phyloP scores from a whole-genome alignment of 352 stramenopile genomes.

The Phytophthora idaei region DNA sequence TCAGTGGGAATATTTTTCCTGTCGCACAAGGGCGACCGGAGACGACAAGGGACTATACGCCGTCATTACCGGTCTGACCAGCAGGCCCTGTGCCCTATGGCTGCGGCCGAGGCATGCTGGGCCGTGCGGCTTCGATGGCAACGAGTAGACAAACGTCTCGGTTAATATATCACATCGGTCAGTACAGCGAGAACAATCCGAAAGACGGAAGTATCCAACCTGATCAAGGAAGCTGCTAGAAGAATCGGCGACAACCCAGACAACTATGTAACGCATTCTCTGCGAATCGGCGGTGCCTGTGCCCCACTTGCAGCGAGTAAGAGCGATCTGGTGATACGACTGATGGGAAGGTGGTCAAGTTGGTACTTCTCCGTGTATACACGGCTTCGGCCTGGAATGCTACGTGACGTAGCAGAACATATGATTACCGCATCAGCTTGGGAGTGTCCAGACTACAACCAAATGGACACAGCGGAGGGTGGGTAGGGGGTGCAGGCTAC shows the following conservation, averaged over 20 bases:
- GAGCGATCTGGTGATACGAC: neutral
- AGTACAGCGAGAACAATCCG: neutral
- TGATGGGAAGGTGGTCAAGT: neutral
- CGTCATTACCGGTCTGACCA: conserved; percentile 22
- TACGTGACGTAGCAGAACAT: neutral
- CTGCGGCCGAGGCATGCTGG: conserved; percentile 2
- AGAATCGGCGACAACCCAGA: neutral
- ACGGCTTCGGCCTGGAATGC: too few relatives aligned
- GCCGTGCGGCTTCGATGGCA: neutral
- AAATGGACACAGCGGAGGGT: too few relatives aligned
- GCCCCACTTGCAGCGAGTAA: neutral
- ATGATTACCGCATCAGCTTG: neutral
- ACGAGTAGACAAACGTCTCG: neutral
- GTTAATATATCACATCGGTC: conserved; percentile 1
- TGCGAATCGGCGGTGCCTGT: neutral
- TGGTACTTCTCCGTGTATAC: neutral
- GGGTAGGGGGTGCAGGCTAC: too few relatives aligned
- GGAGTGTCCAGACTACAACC: too few relatives aligned
- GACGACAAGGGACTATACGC: conserved; percentile 13
- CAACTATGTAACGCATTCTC: neutral
- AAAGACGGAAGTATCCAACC: conserved; percentile 10
- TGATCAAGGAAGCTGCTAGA: conserved; percentile 20
- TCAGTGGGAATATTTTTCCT: conserved; percentile 13
- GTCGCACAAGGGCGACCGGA: conserved; percentile 16
- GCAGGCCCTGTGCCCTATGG: conserved; percentile 12